Evolutionary conservation across 2,329 filamentous ascomycete species (phyloP).

Genomic region (Ophiostoma novo-ulmi): DNA sequence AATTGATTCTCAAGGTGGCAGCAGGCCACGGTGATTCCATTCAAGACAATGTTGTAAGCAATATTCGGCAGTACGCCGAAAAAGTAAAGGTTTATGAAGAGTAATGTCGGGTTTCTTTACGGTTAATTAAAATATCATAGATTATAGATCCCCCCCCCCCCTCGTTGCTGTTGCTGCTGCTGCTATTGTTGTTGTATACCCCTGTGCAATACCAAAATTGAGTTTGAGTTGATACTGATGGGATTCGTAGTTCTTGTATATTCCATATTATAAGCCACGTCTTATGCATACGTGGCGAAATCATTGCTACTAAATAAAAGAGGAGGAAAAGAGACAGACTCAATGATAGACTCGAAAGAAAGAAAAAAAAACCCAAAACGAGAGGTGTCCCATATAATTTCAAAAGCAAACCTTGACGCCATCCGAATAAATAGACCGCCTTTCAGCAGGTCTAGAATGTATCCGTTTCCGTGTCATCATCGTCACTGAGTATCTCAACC

Average conservation of each 20-base stretch:
- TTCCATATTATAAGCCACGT: not conserved
- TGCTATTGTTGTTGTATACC: not conserved
- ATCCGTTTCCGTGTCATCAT: constrained; percentile 35
- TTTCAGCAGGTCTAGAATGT: not conserved
- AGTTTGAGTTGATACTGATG: not conserved
- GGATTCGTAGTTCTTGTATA: not conserved
- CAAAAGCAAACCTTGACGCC: not conserved
- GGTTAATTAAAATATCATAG: not conserved
- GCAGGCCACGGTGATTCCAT: constrained; percentile 80
- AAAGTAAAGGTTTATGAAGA: constrained; percentile 79
- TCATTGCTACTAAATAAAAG: not conserved
- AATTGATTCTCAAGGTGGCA: constrained; percentile 79
- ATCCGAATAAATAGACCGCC: not conserved
- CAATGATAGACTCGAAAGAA: not conserved
- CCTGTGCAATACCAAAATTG: not conserved
- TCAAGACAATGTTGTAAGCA: constrained; percentile 69
- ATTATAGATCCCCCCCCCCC: not conserved
- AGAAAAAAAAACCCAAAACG: not conserved
- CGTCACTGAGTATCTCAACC: constrained; percentile 81
- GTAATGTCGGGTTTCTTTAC: constrained; percentile 21
- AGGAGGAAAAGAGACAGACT: not conserved
- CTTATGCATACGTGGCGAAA: not conserved
- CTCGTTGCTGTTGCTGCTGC: not conserved
- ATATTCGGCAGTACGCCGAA: constrained; percentile 75
- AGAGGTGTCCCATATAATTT: not conserved